Evolutionary conservation across 2,329 filamentous ascomycete genomes (phyloP).

Genomic region (Scorias spongiosa): DNA sequence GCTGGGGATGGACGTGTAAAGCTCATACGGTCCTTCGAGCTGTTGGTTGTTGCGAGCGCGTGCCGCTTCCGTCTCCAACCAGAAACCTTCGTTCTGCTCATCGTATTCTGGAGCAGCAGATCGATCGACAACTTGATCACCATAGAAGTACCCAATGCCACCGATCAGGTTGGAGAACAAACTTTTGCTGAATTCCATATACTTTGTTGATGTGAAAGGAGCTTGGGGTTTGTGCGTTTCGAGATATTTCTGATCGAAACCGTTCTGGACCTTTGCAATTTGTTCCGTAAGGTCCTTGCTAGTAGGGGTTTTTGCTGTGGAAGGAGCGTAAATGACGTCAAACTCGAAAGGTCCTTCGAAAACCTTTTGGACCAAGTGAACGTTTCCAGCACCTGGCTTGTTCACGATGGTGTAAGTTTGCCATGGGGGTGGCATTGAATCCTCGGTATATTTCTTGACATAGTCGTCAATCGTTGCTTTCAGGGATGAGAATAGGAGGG

Average conservation of each 20-base stretch:
- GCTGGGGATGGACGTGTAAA: constrained; percentile 85
- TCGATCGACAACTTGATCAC: constrained; percentile 73
- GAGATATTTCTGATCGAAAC: constrained; percentile 62
- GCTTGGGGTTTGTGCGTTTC: constrained; percentile 56
- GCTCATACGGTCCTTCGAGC: constrained; percentile 67
- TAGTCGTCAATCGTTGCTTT: constrained; percentile 48
- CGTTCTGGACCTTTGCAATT: constrained; percentile 48
- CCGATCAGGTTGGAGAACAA: constrained; percentile 91
- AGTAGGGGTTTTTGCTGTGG: constrained; percentile 31
- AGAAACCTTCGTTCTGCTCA: constrained; percentile 89
- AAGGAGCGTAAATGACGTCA: constrained; percentile 78
- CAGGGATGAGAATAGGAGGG: constrained; percentile 46
- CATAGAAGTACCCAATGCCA: constrained; percentile 90
- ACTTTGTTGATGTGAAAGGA: constrained; percentile 58
- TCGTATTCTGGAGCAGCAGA: constrained; percentile 88
- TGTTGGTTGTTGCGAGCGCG: constrained; percentile 52
- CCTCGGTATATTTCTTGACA: constrained; percentile 42
- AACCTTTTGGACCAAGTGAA: constrained; percentile 79
- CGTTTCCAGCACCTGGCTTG: constrained; percentile 54
- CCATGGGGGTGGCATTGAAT: constrained; percentile 64
- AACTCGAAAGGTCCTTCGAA: constrained; percentile 86
- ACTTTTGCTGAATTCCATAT: constrained; percentile 66
- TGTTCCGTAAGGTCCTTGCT: constrained; percentile 52
- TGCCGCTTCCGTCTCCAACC: constrained; percentile 78
- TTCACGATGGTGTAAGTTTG: constrained; percentile 71